Evolutionary conservation across 2,329 filamentous ascomycete genomes (phyloP).

Genomic region (Coniochaeta ligniaria): DNA sequence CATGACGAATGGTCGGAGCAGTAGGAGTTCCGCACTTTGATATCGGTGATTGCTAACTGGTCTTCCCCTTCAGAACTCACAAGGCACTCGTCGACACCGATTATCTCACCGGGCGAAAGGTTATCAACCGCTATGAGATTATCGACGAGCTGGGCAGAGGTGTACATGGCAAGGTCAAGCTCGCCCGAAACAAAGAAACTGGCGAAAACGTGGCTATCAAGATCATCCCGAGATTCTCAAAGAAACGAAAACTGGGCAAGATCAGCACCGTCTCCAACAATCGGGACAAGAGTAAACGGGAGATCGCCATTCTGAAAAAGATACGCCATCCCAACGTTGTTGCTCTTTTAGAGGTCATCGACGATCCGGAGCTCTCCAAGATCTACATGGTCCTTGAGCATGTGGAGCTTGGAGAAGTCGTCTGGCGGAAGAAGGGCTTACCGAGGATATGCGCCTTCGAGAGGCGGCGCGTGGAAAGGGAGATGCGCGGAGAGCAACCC

Average conservation of each 20-base stretch:
- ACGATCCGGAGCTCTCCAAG: constrained; percentile 92
- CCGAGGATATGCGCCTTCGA: constrained; percentile 80
- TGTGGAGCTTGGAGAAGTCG: constrained; percentile 87
- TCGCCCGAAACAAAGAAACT: constrained; percentile 73
- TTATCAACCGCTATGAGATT: constrained; percentile 97
- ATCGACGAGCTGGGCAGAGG: constrained; percentile 93
- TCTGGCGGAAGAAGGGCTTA: constrained; percentile 85
- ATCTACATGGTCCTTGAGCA: constrained; percentile 98
- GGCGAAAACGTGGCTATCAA: constrained; percentile 89
- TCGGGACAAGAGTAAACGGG: constrained; percentile 80
- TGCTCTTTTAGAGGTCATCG: constrained; percentile 90
- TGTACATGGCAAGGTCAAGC: constrained; percentile 95
- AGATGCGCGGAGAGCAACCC: constrained; percentile 53
- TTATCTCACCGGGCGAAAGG: constrained; percentile 80
- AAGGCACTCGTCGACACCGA: constrained; percentile 89
- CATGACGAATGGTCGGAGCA: neutral
- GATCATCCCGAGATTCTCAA: constrained; percentile 94
- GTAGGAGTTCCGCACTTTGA: neutral
- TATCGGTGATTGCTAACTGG: neutral
- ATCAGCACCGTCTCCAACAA: constrained; percentile 54
- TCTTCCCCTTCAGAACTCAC: constrained; percentile 56
- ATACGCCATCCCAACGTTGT: constrained; percentile 97
- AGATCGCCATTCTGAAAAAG: constrained; percentile 98
- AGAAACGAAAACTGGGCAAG: constrained; percentile 83
- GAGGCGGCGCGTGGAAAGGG: constrained; percentile 69